phyloP scores from a whole-genome alignment of 352 stramenopile genomes.

The Globisporangium solare region DNA sequence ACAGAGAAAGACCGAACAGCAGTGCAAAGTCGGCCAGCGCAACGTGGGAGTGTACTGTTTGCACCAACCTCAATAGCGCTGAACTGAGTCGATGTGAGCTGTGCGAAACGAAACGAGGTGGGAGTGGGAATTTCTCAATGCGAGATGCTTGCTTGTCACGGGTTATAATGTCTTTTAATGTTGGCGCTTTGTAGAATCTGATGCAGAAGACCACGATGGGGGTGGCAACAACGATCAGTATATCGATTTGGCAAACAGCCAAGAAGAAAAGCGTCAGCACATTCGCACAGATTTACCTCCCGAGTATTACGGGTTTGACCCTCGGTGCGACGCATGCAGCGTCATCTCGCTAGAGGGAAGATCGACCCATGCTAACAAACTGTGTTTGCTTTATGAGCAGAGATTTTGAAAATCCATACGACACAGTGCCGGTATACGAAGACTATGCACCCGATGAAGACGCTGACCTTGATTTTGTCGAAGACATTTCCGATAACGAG shows the following conservation, averaged over 20 bases:
- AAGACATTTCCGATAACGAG: slow-evolving; percentile 73
- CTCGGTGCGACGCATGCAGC: neutral
- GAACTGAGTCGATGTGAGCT: slow-evolving; percentile 38
- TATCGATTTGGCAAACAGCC: slow-evolving; percentile 36
- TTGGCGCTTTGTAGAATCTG: slow-evolving; percentile 1
- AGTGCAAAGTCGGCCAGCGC: neutral
- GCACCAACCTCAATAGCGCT: slow-evolving; percentile 47
- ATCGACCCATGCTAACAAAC: neutral
- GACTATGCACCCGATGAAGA: slow-evolving; percentile 11
- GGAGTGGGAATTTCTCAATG: no score
- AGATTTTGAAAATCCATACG: slow-evolving; percentile 37
- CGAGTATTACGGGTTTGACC: slow-evolving; percentile 18
- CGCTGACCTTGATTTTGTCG: slow-evolving; percentile 25
- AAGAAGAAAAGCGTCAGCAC: slow-evolving; percentile 9
- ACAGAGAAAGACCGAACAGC: slow-evolving; percentile 1
- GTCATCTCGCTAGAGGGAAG: neutral
- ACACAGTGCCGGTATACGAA: slow-evolving; percentile 22
- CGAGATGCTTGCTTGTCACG: neutral
- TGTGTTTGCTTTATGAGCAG: slow-evolving; percentile 10
- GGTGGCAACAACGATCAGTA: slow-evolving; percentile 21
- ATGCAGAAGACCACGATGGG: neutral
- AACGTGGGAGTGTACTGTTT: slow-evolving; percentile 36
- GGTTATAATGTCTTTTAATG: neutral
- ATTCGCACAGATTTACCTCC: neutral
- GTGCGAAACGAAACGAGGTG: slow-evolving; percentile 35